phyloP scores from a whole-genome alignment of 371 early-diverging fungal genomes.

The Massospora cicadina region DNA sequence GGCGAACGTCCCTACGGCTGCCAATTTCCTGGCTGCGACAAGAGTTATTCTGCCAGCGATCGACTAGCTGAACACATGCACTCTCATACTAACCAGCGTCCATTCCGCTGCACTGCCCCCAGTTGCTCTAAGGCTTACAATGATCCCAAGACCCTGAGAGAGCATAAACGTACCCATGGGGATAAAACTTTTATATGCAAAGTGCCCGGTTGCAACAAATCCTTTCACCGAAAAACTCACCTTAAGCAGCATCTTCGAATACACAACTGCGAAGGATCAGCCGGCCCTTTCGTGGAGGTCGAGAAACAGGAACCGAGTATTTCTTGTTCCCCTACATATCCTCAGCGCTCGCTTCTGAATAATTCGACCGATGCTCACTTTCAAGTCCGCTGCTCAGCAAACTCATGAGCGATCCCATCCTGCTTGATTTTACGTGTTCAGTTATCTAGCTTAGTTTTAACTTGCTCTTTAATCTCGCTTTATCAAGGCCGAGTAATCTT shows the following conservation, averaged over 20 bases:
- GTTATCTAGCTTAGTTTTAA: no score
- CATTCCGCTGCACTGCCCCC: conserved; percentile 27
- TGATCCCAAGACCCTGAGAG: conserved; percentile 8
- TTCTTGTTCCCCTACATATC: not conserved
- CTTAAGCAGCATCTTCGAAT: conserved; percentile 54
- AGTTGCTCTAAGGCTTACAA: conserved; percentile 20
- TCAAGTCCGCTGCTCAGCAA: not conserved
- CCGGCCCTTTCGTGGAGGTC: not conserved
- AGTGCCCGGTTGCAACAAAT: conserved; percentile 37
- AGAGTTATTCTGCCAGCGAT: conserved; percentile 33
- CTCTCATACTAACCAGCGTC: conserved; percentile 35
- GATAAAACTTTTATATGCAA: conserved; percentile 8
- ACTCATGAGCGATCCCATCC: not conserved
- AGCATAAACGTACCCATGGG: conserved; percentile 9
- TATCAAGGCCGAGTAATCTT: no score
- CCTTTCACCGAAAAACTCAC: conserved; percentile 70
- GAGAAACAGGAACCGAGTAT: not conserved
- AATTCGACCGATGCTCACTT: not conserved
- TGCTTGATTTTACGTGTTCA: not conserved
- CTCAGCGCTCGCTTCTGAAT: not conserved
- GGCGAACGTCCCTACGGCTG: conserved; percentile 61
- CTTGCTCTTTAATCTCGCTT: no score
- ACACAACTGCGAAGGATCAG: conserved; percentile 23
- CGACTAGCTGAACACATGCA: conserved; percentile 10
- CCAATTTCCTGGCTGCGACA: conserved; percentile 49